phyloP scores from a whole-genome alignment of 2,329 filamentous ascomycete genomes.

The Ophiobolus disseminans region DNA sequence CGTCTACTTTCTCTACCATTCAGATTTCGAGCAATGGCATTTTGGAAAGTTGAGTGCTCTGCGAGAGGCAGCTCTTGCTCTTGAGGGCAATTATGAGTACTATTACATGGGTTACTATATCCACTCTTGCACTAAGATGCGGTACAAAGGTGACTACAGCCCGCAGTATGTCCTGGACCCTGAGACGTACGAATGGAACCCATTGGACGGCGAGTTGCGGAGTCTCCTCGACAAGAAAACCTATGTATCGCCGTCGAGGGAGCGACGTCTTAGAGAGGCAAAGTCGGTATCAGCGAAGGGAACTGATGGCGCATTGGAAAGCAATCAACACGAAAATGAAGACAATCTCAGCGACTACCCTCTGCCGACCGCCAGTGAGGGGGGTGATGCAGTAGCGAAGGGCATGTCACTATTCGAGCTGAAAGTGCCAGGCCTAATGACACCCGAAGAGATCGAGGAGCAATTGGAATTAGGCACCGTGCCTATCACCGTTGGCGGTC shows the following conservation, averaged over 20 bases:
- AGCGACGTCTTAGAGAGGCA: slow-evolving; percentile 35
- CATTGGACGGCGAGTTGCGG: slow-evolving; percentile 61
- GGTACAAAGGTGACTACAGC: slow-evolving; percentile 80
- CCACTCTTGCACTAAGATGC: slow-evolving; percentile 81
- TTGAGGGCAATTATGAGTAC: slow-evolving; percentile 73
- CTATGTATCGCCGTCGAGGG: slow-evolving; percentile 58
- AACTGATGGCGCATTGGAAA: background rate
- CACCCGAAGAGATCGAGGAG: slow-evolving; percentile 59
- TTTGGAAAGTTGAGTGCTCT: slow-evolving; percentile 80
- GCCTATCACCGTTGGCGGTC: slow-evolving; percentile 57
- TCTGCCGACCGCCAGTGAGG: slow-evolving; percentile 37
- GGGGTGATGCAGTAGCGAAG: slow-evolving; percentile 41
- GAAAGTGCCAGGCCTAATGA: slow-evolving; percentile 71
- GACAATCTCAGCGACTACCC: slow-evolving; percentile 32
- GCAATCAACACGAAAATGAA: slow-evolving; percentile 3
- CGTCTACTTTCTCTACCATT: slow-evolving; percentile 84
- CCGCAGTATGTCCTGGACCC: slow-evolving; percentile 79
- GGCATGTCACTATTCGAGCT: slow-evolving; percentile 63
- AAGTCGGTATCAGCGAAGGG: background rate
- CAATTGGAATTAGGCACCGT: slow-evolving; percentile 66
- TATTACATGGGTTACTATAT: slow-evolving; percentile 90
- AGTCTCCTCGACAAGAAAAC: slow-evolving; percentile 61
- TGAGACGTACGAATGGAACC: slow-evolving; percentile 68
- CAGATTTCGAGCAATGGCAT: slow-evolving; percentile 71
- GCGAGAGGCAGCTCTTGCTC: slow-evolving; percentile 73